A percentile compares a stretch with the other conserved stretches of the same genome.
phyloP scores from a whole-genome alignment of 805 yeast species.

The Candida loeiensis region DNA sequence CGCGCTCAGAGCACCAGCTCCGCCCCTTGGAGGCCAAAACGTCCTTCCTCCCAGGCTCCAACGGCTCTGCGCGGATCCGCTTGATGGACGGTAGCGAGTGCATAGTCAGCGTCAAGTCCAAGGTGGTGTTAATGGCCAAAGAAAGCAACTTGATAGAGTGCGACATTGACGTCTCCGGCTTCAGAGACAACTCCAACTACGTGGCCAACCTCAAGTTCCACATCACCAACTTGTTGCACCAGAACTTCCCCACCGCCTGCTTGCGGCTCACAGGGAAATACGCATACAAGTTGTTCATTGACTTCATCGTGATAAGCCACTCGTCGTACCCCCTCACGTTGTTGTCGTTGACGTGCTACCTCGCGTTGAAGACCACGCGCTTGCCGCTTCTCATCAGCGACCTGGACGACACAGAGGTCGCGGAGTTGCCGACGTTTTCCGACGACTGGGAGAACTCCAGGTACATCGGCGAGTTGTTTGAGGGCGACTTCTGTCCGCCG shows the following conservation, averaged over 20 bases:
- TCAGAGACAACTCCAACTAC: conserved; percentile 73
- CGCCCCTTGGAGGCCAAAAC: conserved; percentile 83
- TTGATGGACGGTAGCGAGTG: conserved; percentile 91
- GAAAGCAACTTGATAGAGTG: conserved; percentile 58
- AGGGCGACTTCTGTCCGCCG: conserved; percentile 58
- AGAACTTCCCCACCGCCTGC: conserved; percentile 49
- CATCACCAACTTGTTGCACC: conserved; percentile 50
- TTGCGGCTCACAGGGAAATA: conserved; percentile 70
- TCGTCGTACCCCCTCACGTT: conserved; percentile 79
- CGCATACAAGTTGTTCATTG: conserved; percentile 73
- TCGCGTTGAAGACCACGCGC: conserved; percentile 75
- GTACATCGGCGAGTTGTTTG: conserved; percentile 37
- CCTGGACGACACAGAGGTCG: conserved; percentile 64
- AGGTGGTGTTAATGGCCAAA: conserved; percentile 51
- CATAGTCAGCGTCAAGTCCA: conserved; percentile 84
- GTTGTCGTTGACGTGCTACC: conserved; percentile 72
- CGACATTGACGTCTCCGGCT: conserved; percentile 78
- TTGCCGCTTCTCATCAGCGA: conserved; percentile 71
- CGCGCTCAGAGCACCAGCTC: conserved; percentile 69
- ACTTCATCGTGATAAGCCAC: conserved; percentile 73
- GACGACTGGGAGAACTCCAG: conserved; percentile 76
- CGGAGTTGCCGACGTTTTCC: conserved; percentile 85
- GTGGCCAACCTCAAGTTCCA: conserved; percentile 61
- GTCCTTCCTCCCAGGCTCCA: conserved; percentile 78
- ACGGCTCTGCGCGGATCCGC: conserved; percentile 88